phyloP scores from a whole-genome alignment of 2,329 filamentous ascomycete genomes.

The Mycosphaerella sp. region DNA sequence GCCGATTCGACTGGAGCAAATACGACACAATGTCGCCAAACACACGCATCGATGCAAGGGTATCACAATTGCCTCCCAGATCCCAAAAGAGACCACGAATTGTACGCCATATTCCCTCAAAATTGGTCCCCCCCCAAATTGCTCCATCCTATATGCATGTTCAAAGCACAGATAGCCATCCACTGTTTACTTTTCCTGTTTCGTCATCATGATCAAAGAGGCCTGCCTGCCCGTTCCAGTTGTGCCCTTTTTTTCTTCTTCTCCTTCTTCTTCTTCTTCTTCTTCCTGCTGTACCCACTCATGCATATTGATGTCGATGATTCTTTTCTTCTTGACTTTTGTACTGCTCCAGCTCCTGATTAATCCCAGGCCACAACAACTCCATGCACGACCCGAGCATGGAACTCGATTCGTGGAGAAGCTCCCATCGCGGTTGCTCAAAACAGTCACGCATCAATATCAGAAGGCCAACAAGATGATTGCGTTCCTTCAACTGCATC shows the following conservation, averaged over 20 bases:
- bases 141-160: not conserved
- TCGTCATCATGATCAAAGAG: constrained; percentile 2
- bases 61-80: constrained; percentile 28
- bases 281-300: not conserved
- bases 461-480: constrained; percentile 73
- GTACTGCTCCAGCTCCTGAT: constrained; percentile 11
- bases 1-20: not conserved
- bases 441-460: constrained; percentile 79
- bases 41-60: constrained; percentile 14
- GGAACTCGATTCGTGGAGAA: constrained; percentile 78
- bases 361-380: constrained; percentile 41
- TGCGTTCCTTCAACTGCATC: constrained; percentile 65
- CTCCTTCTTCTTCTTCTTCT: not conserved
- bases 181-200: constrained; percentile 11
- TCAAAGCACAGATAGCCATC: constrained; percentile 6
- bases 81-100: constrained; percentile 3
- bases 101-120: not conserved
- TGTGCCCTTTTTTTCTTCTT: constrained; percentile 1
- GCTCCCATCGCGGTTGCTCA: constrained; percentile 77
- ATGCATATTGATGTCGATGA: constrained; percentile 1
- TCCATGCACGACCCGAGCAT: constrained; percentile 75
- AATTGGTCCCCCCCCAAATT: not conserved
- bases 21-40: constrained; percentile 4
- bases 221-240: not conserved
- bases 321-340: constrained; percentile 1